A percentile compares a stretch with the other conserved stretches of the same genome.
These are phyloP conservation scores for Thamnidium elegans DNA, from an alignment of 192 early-diverging fungal species.

Conservation along the genomic window DNA sequence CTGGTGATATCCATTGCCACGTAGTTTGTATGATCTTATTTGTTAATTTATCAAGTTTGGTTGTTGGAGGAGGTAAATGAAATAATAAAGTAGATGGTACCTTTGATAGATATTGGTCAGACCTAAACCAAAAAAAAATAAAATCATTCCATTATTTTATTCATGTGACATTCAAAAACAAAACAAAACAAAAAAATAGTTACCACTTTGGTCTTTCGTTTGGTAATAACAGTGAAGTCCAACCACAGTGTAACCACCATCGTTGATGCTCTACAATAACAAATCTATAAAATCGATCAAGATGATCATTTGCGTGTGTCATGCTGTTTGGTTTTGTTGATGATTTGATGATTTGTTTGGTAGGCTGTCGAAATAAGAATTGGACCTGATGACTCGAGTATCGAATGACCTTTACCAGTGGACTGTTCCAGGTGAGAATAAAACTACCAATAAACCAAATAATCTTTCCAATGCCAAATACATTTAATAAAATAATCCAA, in stretches of 20 bases:
- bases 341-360: background rate
- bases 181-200: background rate
- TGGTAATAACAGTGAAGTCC: background rate
- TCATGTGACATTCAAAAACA: background rate
- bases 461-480: background rate
- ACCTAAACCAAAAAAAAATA: too few species aligned
- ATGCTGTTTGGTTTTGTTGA: background rate
- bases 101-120: background rate
- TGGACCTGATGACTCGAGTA: background rate
- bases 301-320: background rate
- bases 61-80: background rate
- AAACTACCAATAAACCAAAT: background rate
- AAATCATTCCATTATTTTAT: background rate
- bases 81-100: background rate
- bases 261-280: background rate
- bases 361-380: background rate
- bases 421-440: background rate
- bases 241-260: background rate
- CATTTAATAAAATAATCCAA: background rate
- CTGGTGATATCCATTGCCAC: background rate
- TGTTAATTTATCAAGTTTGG: background rate
- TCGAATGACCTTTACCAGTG: background rate
- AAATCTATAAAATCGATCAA: background rate
- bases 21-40: background rate
- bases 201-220: background rate